Base-by-base conservation (phyloP, 1,284 basidiomycete species). In the Trichosporon sp. region DNA sequence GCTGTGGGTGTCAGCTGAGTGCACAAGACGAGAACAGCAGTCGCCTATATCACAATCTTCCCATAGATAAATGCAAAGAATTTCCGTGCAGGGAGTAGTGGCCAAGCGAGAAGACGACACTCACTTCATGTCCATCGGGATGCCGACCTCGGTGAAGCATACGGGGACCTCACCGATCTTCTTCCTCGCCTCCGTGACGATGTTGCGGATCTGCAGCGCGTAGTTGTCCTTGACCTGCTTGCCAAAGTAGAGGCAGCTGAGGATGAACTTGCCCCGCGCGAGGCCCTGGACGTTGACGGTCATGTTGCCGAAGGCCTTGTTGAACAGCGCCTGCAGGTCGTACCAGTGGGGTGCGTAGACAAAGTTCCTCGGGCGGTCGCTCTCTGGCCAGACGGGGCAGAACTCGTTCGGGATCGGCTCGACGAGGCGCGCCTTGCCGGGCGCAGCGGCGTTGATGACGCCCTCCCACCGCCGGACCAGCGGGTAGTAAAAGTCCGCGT, bases 271-370 rank as follows among this genome's bases (percentile, higher is more conserved):
- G 47, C 93, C 93, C 78, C 91, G 84, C 1, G 93, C 90, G 7
- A 96, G 82, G 1, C 91, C 92, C 84, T 97, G 94, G 0, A 97
- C 93, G 76, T 97, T 95, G 66, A 93, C 91, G 1, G 89, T 89
- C 81, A 96, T 91, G 73, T 90, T 87, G 0, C 91, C 89, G 74
- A 92, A 92, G 3, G 87, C 85, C 80, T 96, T 96, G 31, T 84
- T 83, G 82, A 97, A 96, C 31, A 98, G 85, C 2, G 89, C 87
- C 70, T 94, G 89, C 7, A 98, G 86, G 79, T 97, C 95, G 76
- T 98, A 97, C 93, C 93, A 97, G 78, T 98, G 95, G 1, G 95
- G 94, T 0, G 92, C 90, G 75, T 89, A 95, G 5, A 96, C 89
- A 86, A 97, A 89, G 74, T 93, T 92, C 0, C 84, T 78, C 5